These are phyloP conservation scores for Fusarium sulawesiense DNA, from an alignment of 2,329 filamentous ascomycete genomes.

Conservation along the genomic window DNA sequence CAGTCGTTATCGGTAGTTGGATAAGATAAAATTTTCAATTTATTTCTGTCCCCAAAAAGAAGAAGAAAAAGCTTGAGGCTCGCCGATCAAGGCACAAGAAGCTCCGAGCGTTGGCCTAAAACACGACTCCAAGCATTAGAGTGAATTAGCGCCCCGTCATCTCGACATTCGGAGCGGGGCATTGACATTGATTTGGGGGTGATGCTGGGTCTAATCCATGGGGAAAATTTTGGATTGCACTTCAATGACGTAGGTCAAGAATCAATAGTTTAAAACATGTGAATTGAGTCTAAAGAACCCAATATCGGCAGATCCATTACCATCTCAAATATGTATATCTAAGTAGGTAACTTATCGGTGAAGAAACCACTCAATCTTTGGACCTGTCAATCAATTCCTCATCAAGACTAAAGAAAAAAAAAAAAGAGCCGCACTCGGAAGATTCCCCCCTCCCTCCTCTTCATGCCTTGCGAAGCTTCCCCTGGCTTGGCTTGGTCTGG, in stretches of 20 bases:
- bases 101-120: slow-evolving; percentile 20
- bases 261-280: slow-evolving; percentile 12
- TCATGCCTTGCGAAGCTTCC: not conserved
- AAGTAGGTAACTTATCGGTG: not conserved
- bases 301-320: not conserved
- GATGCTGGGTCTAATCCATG: not conserved
- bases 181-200: slow-evolving; percentile 17
- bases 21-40: not conserved
- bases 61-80: slow-evolving; percentile 22
- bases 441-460: slow-evolving; percentile 15
- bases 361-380: not conserved
- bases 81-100: slow-evolving; percentile 18
- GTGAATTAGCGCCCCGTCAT: slow-evolving; percentile 18
- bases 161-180: slow-evolving; percentile 1
- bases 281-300: not conserved
- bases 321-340: not conserved
- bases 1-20: not conserved
- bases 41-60: not conserved
- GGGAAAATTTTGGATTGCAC: slow-evolving; percentile 20
- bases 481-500: not conserved
- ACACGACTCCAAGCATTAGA: slow-evolving; percentile 10
- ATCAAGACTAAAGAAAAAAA: slow-evolving; percentile 3
- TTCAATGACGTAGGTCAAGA: slow-evolving; percentile 35
- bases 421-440: slow-evolving; percentile 27
- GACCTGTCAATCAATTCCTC: slow-evolving; percentile 21